A percentile compares a stretch with the other conserved stretches of the same genome.
phyloP scores from a whole-genome alignment of 768 basidiomycete genomes.

The Lactarius deliciosus region DNA sequence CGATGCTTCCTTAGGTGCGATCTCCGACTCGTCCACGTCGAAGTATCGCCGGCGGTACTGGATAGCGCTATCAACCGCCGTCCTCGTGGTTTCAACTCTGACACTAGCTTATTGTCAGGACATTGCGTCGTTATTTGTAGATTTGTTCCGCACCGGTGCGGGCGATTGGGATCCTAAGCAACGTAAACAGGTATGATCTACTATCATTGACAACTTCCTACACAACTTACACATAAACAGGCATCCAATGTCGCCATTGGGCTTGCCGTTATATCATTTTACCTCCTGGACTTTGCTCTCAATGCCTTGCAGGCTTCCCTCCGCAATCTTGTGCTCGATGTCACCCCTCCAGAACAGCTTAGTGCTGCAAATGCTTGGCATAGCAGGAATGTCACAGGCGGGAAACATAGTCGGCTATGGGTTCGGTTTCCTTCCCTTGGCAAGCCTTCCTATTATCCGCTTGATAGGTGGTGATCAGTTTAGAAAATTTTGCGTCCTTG shows the following conservation, averaged over 20 bases:
- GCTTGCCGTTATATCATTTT: constrained; percentile 88
- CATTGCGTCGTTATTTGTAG: constrained; percentile 71
- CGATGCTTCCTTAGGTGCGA: constrained; percentile 58
- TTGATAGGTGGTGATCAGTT: constrained; percentile 91
- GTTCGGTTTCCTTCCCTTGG: constrained; percentile 90
- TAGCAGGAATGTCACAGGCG: constrained; percentile 93
- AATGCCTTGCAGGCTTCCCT: constrained; percentile 94
- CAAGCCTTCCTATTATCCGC: constrained; percentile 69
- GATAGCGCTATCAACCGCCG: constrained; percentile 84
- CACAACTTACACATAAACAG: constrained; percentile 39
- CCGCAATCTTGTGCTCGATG: constrained; percentile 89
- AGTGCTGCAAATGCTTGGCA: constrained; percentile 98
- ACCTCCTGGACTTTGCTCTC: constrained; percentile 93
- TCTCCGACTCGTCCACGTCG: constrained; percentile 92
- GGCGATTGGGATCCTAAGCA: constrained; percentile 88
- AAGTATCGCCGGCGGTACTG: constrained; percentile 90
- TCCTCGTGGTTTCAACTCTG: constrained; percentile 75
- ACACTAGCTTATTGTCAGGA: constrained; percentile 80
- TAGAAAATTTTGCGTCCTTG: constrained; percentile 91
- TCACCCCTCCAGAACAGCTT: constrained; percentile 85
- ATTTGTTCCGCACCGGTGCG: constrained; percentile 67
- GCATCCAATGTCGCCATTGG: constrained; percentile 71
- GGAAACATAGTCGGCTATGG: constrained; percentile 96
- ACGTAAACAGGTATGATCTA: constrained; percentile 49
- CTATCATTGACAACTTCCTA: constrained; percentile 12